Evolutionary conservation across 73 alveolate genomes (phyloP).

Genomic region (Paraurostyla sp.): DNA sequence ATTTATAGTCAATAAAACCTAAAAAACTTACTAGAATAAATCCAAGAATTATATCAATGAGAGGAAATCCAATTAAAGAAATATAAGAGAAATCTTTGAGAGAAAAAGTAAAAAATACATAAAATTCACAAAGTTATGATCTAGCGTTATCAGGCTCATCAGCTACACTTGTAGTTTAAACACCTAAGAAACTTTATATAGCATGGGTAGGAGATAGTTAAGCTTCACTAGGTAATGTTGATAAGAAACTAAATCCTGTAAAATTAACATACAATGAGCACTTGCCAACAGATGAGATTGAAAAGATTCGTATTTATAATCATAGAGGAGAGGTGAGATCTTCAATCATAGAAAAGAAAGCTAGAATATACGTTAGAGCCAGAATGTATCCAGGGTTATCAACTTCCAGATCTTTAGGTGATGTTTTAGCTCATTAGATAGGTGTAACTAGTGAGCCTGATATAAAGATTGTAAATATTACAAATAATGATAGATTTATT

Average conservation of each 20-base stretch:
- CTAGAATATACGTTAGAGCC: conserved; percentile 82
- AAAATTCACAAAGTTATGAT: conserved; percentile 28
- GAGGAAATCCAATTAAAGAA: conserved; percentile 25
- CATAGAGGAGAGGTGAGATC: conserved; percentile 69
- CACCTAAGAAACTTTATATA: conserved; percentile 50
- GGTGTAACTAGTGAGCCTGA: conserved; percentile 81
- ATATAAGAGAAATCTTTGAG: conserved; percentile 29
- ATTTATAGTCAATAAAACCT: background rate
- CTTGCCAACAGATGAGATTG: conserved; percentile 65
- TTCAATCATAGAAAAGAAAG: conserved; percentile 56
- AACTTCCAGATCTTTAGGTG: conserved; percentile 81
- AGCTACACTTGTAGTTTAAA: conserved; percentile 65
- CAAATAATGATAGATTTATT: conserved; percentile 65
- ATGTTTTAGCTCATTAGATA: conserved; percentile 81
- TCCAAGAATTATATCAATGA: background rate
- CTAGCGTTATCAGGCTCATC: conserved; percentile 71
- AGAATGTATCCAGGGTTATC: conserved; percentile 85
- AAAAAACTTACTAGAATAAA: background rate
- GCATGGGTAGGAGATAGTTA: conserved; percentile 73
- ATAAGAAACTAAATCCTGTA: conserved; percentile 19
- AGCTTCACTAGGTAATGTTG: conserved; percentile 58
- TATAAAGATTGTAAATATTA: conserved; percentile 13
- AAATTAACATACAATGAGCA: conserved; percentile 57
- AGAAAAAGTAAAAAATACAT: background rate
- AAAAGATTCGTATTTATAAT: conserved; percentile 72